Percentiles rank a stretch among this genome's conserved stretches.
These are phyloP conservation scores for Penicillium subrubescens DNA, from an alignment of 495 filamentous ascomycete species.

Conservation along the genomic window DNA sequence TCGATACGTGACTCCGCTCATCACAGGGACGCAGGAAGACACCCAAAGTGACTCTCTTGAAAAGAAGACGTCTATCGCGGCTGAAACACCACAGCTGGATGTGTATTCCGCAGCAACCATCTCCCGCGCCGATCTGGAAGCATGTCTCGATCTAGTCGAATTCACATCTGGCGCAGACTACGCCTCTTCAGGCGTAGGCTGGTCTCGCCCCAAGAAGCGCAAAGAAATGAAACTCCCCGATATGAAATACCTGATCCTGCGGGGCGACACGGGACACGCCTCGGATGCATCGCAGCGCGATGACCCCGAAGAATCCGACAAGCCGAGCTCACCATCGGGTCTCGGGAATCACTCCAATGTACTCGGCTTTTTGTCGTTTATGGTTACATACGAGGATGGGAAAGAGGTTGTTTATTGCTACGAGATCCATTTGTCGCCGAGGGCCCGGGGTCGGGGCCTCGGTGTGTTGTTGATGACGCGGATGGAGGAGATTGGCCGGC, in stretches of 20 bases:
- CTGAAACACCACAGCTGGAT: conserved; percentile 15
- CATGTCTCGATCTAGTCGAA: conserved; percentile 72
- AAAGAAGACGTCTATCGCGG: neutral
- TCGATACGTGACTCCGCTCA: conserved; percentile 27
- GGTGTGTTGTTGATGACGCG: conserved; percentile 43
- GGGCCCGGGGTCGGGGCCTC: conserved; percentile 50
- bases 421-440: conserved; percentile 73
- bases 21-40: neutral
- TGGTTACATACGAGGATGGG: conserved; percentile 79
- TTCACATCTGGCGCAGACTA: conserved; percentile 70
- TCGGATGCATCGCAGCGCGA: neutral
- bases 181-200: conserved; percentile 61
- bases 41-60: neutral
- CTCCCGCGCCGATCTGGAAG: conserved; percentile 53
- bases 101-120: conserved; percentile 53
- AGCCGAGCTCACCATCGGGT: neutral
- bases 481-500: conserved; percentile 46
- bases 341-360: conserved; percentile 24
- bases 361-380: conserved; percentile 75
- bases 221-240: conserved; percentile 76
- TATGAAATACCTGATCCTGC: conserved; percentile 67
- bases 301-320: conserved; percentile 5
- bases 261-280: conserved; percentile 14
- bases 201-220: conserved; percentile 69
- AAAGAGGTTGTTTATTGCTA: conserved; percentile 81